Conservation (phyloP, 2,329 filamentous ascomycete species). For the Dactylellina parvicollis region DNA sequence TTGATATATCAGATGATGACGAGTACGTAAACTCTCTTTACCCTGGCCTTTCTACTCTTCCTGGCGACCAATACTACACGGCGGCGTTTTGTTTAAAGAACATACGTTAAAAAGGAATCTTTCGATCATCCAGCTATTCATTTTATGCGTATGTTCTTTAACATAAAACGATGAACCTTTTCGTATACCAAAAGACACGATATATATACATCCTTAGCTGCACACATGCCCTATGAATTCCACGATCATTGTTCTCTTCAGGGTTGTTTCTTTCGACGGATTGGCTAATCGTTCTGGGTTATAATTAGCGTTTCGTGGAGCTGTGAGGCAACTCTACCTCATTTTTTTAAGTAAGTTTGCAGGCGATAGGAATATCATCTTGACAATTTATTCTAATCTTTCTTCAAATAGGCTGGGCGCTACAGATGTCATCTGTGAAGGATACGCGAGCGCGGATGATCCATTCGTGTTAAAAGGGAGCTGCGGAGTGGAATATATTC, state of each 20-base stretch:
- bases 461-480: constrained; percentile 86
- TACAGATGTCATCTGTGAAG: constrained; percentile 92
- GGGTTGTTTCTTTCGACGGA: background rate
- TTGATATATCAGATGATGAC: constrained; percentile 34
- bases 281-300: constrained; percentile 10
- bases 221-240: background rate
- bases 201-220: background rate
- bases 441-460: constrained; percentile 79
- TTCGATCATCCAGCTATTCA: constrained; percentile 23
- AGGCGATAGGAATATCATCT: too few relatives aligned
- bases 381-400: too few relatives aligned
- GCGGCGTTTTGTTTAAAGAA: background rate
- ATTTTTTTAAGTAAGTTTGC: constrained; percentile 68
- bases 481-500: constrained; percentile 85
- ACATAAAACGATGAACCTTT: background rate
- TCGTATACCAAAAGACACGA: background rate
- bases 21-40: constrained; percentile 31
- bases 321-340: constrained; percentile 66
- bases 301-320: constrained; percentile 49
- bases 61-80: background rate
- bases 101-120: constrained; percentile 11
- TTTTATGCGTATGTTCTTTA: constrained; percentile 26
- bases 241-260: background rate
- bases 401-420: constrained; percentile 79
- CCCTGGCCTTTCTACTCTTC: background rate